phyloP scores from a whole-genome alignment of 768 basidiomycete genomes.

The Pleurotus ostreatus region DNA sequence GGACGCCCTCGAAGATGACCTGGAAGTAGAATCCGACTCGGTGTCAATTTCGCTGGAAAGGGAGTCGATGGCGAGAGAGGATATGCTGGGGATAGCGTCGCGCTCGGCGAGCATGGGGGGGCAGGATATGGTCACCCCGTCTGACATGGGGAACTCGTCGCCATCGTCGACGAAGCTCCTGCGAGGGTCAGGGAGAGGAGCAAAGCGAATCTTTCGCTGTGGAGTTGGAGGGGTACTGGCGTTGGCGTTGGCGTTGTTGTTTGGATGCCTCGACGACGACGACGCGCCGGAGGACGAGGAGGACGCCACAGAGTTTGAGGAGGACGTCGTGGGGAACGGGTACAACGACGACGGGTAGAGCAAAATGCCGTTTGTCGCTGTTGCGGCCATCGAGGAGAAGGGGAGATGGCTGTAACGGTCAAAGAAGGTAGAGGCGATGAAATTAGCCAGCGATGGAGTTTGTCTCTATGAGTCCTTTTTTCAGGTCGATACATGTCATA shows the following conservation, averaged over 20 bases:
- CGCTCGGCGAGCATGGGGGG: conserved; percentile 15
- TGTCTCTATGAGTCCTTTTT: neutral
- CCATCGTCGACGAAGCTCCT: conserved; percentile 44
- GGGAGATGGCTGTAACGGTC: neutral
- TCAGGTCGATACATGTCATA: neutral
- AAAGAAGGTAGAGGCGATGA: neutral
- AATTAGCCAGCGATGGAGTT: neutral
- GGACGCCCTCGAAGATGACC: neutral
- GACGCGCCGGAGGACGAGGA: neutral
- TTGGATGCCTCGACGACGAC: neutral
- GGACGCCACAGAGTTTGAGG: neutral
- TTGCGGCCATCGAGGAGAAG: conserved; percentile 1
- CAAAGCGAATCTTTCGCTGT: conserved; percentile 59
- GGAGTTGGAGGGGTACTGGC: neutral
- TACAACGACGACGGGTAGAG: neutral
- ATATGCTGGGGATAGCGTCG: conserved; percentile 8
- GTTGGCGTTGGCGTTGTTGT: neutral
- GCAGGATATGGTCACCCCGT: conserved; percentile 18
- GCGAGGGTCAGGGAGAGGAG: conserved; percentile 78
- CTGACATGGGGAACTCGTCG: conserved; percentile 30
- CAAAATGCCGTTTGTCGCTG: conserved; percentile 2
- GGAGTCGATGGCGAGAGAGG: neutral
- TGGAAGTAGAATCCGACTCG: conserved; percentile 15
- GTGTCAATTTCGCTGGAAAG: conserved; percentile 2
- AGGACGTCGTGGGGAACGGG: neutral